These are phyloP conservation scores for Fusarium chaquense DNA, from an alignment of 2,329 filamentous ascomycete species.

Conservation along the genomic window DNA sequence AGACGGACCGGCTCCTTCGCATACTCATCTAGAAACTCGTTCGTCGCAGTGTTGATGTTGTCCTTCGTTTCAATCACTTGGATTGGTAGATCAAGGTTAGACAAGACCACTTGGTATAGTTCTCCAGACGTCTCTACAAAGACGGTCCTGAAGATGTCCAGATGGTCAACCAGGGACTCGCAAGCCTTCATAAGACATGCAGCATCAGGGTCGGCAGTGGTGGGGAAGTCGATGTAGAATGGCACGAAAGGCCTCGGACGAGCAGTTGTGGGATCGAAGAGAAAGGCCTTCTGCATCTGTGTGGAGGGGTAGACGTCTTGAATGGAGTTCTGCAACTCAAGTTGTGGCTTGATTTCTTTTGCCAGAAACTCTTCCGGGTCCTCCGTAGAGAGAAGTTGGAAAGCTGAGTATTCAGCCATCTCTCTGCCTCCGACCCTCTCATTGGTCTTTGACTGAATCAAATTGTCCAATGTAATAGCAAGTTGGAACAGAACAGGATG, in stretches of 20 bases:
- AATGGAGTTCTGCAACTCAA: neutral
- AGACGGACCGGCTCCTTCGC: neutral
- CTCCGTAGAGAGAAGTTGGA: neutral
- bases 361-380: neutral
- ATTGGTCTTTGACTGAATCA: neutral
- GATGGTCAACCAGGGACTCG: neutral
- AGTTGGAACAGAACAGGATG: constrained; percentile 11
- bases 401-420: neutral
- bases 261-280: constrained; percentile 1
- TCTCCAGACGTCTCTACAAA: neutral
- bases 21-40: neutral
- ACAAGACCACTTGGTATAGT: constrained; percentile 17
- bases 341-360: neutral
- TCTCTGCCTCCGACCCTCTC: neutral
- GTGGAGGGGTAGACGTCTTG: constrained; percentile 8
- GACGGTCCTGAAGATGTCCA: constrained; percentile 27
- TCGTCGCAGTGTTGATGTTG: constrained; percentile 8
- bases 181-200: neutral
- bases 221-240: constrained; percentile 16
- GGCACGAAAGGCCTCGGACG: neutral
- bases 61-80: constrained; percentile 1
- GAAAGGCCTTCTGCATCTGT: constrained; percentile 11
- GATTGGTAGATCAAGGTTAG: neutral
- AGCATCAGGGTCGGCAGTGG: neutral
- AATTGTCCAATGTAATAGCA: neutral